Base-by-base conservation (phyloP, 129 eudicot genomes). In the Chrysanthemum lavandulifolium region DNA sequence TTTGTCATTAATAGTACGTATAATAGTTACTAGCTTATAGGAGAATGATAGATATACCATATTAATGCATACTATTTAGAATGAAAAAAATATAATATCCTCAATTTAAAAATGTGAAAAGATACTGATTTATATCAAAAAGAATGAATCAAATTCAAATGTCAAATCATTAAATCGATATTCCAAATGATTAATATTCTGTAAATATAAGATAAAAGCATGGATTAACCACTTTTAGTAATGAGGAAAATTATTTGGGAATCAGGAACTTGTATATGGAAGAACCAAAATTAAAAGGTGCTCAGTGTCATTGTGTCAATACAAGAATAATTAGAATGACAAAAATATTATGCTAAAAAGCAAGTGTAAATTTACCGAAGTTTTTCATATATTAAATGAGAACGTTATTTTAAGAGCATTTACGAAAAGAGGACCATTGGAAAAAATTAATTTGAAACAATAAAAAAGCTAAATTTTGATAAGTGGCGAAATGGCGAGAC, bases 121-220 rank as follows among this genome's bases (percentile, higher is more conserved):
- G 65, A 65, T 74, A 66, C 55, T 8, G 66, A 54, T 65, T 36
- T 10, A 64, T 74, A 65, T 65, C 0, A 65, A 74, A 65, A 65
- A 23, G 66, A 74, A 74, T 65, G 72, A 65, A 74, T 74, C 78
- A 65, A 36, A 74, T 31, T 65, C 65, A 65, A 14, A 65, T 65
- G 79, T 74, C 72, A 65, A 74, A 75, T 75, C 73, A 23, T 3
- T 65, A 53, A 65, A 54, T 40, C 23, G 29, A 65, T 74, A 75
- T 65, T 75, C 79, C 73, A 33, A 75, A 65, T 75, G 66, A 27
- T 75, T 65, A 65, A 65, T 74, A 74, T 74, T 74, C 66, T 63
- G 61, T 21, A 65, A 7, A 52, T 65, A 65, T 51, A 49, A 19
- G 13, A 58, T 57, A 62, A 13, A 29, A 62, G 48, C 23, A 33